Evolutionary conservation across 352 stramenopile genomes (phyloP).

Genomic region (Globisporangium camurandrum): DNA sequence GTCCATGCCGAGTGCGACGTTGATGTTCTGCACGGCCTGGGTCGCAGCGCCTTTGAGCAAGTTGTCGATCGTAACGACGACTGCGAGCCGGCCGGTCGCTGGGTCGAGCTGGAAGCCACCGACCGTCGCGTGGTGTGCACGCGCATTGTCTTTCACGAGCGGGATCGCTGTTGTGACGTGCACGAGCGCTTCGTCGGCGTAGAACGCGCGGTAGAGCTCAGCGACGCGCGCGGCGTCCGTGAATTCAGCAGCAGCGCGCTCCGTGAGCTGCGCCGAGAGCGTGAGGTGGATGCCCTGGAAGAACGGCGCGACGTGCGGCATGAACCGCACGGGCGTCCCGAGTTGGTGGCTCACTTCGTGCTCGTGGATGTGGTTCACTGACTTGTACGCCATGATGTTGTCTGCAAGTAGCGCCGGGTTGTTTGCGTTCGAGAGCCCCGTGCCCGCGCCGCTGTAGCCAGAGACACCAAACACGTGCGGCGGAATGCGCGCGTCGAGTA

Average conservation of each 20-base stretch:
- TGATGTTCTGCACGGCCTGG: slow-evolving; percentile 94
- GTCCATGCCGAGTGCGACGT: slow-evolving; percentile 87
- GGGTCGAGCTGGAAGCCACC: slow-evolving; percentile 87
- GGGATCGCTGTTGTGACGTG: slow-evolving; percentile 63
- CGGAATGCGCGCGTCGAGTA: slow-evolving; percentile 57
- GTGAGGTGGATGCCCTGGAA: slow-evolving; percentile 93
- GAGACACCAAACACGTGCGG: slow-evolving; percentile 86
- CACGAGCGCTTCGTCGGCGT: slow-evolving; percentile 79
- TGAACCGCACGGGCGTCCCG: slow-evolving; percentile 84
- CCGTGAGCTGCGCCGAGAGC: slow-evolving; percentile 71
- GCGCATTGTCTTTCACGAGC: slow-evolving; percentile 73
- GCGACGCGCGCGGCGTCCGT: slow-evolving; percentile 67
- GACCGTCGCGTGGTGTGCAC: slow-evolving; percentile 68
- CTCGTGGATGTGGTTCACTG: slow-evolving; percentile 88
- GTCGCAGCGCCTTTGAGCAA: slow-evolving; percentile 91
- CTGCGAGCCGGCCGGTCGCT: slow-evolving; percentile 76
- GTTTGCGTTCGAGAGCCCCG: slow-evolving; percentile 75
- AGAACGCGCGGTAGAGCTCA: slow-evolving; percentile 74
- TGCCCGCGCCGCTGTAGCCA: slow-evolving; percentile 84
- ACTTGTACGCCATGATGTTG: slow-evolving; percentile 90
- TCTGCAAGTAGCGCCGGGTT: slow-evolving; percentile 67
- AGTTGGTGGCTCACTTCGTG: slow-evolving; percentile 81
- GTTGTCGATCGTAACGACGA: slow-evolving; percentile 91
- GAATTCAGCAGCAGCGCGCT: slow-evolving; percentile 27
- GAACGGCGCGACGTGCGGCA: slow-evolving; percentile 90